Conservation (phyloP, 768 basidiomycete species). For the Gelatoporia subvermispora region DNA sequence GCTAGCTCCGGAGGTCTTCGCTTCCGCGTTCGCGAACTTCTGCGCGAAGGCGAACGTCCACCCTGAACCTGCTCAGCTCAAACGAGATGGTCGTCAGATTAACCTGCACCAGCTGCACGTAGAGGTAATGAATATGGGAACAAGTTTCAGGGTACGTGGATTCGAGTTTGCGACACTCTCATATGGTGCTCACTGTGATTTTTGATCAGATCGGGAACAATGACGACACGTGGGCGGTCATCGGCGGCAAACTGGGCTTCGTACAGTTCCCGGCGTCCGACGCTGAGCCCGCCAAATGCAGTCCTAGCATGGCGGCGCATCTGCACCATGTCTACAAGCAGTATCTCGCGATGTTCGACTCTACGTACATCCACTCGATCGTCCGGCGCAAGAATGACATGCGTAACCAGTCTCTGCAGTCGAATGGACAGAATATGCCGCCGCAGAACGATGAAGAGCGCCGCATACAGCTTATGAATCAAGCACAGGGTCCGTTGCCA, state of each 20-base stretch:
- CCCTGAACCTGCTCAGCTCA: constrained; percentile 37
- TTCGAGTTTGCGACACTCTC: not conserved
- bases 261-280: constrained; percentile 60
- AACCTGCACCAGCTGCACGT: constrained; percentile 57
- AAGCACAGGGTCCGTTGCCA: no score
- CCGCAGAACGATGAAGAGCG: not conserved
- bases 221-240: constrained; percentile 56
- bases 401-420: not conserved
- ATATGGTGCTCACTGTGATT: not conserved
- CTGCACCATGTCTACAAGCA: constrained; percentile 57
- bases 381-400: not conserved
- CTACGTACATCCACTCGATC: constrained; percentile 19
- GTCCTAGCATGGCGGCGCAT: constrained; percentile 57
- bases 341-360: constrained; percentile 53
- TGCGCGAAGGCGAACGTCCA: constrained; percentile 37
- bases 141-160: constrained; percentile 41
- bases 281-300: constrained; percentile 54
- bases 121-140: constrained; percentile 56
- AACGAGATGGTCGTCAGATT: constrained; percentile 50
- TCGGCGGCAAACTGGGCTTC: constrained; percentile 65
- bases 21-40: constrained; percentile 44
- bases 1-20: constrained; percentile 49
- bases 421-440: not conserved
- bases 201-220: constrained; percentile 4
- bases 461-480: no score